Evolutionary conservation across 2,329 filamentous ascomycete genomes (phyloP), one percentile per base, ranked within the genome.

Genomic region (Penicillium sp.): DNA sequence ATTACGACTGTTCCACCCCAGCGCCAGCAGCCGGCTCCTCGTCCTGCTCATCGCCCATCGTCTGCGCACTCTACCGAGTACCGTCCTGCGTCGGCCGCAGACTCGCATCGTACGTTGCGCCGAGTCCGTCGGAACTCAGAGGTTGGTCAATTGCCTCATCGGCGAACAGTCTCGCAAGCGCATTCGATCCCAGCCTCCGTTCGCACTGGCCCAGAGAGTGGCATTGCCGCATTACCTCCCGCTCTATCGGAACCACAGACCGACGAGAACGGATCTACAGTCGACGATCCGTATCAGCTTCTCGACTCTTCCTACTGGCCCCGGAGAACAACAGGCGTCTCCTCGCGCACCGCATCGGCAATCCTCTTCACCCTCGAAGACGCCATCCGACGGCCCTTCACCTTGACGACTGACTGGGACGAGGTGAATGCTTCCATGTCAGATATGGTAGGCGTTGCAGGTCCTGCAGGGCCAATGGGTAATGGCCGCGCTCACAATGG

Each of bases 401-500:
- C 79, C 32, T 93, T 96, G 66, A 93, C 88, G 6, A 76, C 84
- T 15, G 88, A 95, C 65, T 69, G 82, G 52, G 75, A 82, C 44
- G 92, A 98, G 73, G 85, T 94, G 71, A 84, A 85, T 75, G 85
- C 89, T 52, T 78, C 79, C 56, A 96, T 98, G 89, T 84, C 89
- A 53, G 89, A 95, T 63, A 73, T 95, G 54, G 74, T 78, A 57
- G 76, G 79, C 59, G 71, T 72, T 55, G 69, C 72, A 48, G 70
- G 74, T 53, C 66, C 62, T 34, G 41, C 59, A 42, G 59, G 56
- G 38, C 49, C 61, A 37, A 53, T 52, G 58, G 76, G 76, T 50
- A 75, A 76, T 59, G 74, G 69, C 43, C 73, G 75, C 52, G 65
- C 69, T 30, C 69, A 69, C 53, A 78, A 79, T 71, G 78, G 76